Percentiles rank a stretch among this genome's conserved stretches.
Conservation (phyloP, 108 stramenopile species). For the Cyclotella baltica region DNA sequence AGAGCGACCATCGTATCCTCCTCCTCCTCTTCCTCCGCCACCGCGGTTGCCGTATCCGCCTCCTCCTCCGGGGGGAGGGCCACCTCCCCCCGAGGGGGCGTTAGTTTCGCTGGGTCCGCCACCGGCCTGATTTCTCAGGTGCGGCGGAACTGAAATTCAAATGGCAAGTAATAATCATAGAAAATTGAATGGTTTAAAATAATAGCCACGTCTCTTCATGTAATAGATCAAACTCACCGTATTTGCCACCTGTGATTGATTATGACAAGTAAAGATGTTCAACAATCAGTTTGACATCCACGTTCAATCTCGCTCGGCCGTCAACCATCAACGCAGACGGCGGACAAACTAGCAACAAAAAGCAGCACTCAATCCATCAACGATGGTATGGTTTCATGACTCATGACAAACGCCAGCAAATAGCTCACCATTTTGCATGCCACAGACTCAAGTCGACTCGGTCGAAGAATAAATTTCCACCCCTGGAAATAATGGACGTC, state of each 20-base stretch:
- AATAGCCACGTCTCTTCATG: not conserved
- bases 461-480: constrained; percentile 2
- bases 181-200: not conserved
- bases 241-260: not conserved
- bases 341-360: not conserved
- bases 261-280: too few species aligned
- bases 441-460: constrained; percentile 9
- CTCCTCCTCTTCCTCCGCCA: constrained; percentile 39
- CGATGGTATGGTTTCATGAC: not conserved
- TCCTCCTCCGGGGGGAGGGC: constrained; percentile 40
- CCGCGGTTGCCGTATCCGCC: constrained; percentile 48
- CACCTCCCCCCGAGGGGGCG: too few species aligned
- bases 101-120: constrained; percentile 54
- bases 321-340: not conserved
- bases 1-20: constrained; percentile 42
- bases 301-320: too few species aligned
- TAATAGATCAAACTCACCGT: not conserved
- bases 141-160: constrained; percentile 81
- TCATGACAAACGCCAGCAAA: not conserved
- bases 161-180: not conserved
- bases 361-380: not conserved
- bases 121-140: constrained; percentile 92
- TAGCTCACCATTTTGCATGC: constrained; percentile 13
- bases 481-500: not conserved
- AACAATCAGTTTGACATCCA: too few species aligned